Evolutionary conservation across 257 asterid genomes (phyloP), one percentile per base, ranked within the genome.

Genomic region (Echium plantagineum): DNA sequence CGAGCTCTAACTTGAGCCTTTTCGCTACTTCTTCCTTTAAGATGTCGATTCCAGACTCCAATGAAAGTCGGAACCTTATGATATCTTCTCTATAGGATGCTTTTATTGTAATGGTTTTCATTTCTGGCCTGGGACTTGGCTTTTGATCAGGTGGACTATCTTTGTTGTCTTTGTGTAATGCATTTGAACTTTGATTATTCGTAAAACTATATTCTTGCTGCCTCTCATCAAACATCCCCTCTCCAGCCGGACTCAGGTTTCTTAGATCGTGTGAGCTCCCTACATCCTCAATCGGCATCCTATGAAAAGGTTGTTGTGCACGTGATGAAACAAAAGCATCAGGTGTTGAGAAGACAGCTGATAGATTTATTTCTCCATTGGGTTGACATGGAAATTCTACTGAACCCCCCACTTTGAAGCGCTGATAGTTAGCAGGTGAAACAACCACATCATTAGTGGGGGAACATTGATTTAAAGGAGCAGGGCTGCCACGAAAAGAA

Each of bases 251-350:
- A 63, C 94, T 83, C 26, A 84, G 75, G 38, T 86, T 82, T 62
- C 75, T 69, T n/a, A 85, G 74, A 79, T 89, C 96, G 20, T 86
- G 95, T 18, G 89, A 85, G 67, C 95, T 85, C 61, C 94, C 94
- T 7, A 87, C 90, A 66, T 83, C 87, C 77, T 89, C 95, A 1
- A 83, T 63, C 22, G 84, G 74, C 80, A 83, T 80, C 69, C 71
- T 94, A 28, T 85, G 68, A 19, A 83, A 83, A 9, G 80, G 80
- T 47, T 77, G 80, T 22, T 75, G 74, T 24, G 71, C 56, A 28
- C 66, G 71, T 22, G 76, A 59, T 19, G 80, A 30, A 60, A 71
- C 58, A 28, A 64, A 66, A 62, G 77, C 73, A 30, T 65, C 71
- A 26, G 60, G 60, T 8, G 69, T 70, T 49, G 88, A 61, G 65